Conservation (phyloP, 495 filamentous ascomycete species). For the Xylaria telfairii region DNA sequence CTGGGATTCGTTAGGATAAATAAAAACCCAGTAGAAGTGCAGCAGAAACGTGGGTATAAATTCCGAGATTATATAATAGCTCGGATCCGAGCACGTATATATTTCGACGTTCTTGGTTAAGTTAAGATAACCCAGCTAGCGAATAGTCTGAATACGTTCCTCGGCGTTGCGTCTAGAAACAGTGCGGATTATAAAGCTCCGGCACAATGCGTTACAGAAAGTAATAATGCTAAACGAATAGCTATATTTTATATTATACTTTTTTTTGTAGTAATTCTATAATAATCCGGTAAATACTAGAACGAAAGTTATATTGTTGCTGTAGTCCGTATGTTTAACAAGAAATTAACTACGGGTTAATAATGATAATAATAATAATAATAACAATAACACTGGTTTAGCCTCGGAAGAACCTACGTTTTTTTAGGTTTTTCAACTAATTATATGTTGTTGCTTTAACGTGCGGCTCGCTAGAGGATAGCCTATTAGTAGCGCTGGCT, state of each 20-base stretch:
- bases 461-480: no score
- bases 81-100: conserved; percentile 12
- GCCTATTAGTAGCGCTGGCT: no score
- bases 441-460: no score
- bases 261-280: background rate
- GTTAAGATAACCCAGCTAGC: conserved; percentile 11
- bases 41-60: conserved; percentile 16
- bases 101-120: conserved; percentile 18
- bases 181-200: conserved; percentile 16
- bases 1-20: conserved; percentile 8
- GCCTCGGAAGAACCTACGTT: no score
- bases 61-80: conserved; percentile 13
- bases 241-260: conserved; percentile 5
- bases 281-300: background rate
- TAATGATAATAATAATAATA: no score
- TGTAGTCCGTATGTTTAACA: no score
- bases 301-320: no score
- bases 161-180: conserved; percentile 9
- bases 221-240: conserved; percentile 10
- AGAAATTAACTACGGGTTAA: no score
- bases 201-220: conserved; percentile 9
- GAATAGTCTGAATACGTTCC: conserved; percentile 17
- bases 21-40: conserved; percentile 9
- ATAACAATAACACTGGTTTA: no score
- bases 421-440: no score